Evolutionary conservation across 2,329 filamentous ascomycete species (phyloP).

Genomic region (Emergomyces pasteurianus): DNA sequence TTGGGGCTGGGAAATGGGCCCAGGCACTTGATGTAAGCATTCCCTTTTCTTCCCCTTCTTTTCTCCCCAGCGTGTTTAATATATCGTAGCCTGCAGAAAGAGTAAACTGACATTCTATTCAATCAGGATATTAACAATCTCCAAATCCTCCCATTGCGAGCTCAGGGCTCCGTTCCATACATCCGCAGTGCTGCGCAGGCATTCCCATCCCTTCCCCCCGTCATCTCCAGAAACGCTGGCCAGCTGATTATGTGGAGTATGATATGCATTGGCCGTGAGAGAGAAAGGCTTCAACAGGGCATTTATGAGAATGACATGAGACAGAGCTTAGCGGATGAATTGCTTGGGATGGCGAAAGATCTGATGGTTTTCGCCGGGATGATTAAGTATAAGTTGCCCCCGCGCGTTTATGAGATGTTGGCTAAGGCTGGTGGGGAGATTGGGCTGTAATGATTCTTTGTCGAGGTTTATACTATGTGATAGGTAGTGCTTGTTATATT

Average conservation of each 20-base stretch:
- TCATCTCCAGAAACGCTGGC: conserved; percentile 79
- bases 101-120: conserved; percentile 14
- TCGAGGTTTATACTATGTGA: not conserved
- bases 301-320: conserved; percentile 51
- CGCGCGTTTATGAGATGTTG: conserved; percentile 75
- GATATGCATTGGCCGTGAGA: conserved; percentile 67
- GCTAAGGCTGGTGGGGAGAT: conserved; percentile 65
- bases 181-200: conserved; percentile 72
- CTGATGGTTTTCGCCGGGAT: conserved; percentile 88
- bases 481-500: not conserved
- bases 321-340: conserved; percentile 48
- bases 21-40: conserved; percentile 52
- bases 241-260: conserved; percentile 92
- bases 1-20: conserved; percentile 48
- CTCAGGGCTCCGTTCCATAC: conserved; percentile 59
- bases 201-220: conserved; percentile 65
- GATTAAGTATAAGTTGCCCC: conserved; percentile 80
- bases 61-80: not conserved
- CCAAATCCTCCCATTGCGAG: conserved; percentile 67
- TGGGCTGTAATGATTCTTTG: conserved; percentile 25
- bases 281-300: conserved; percentile 55
- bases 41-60: conserved; percentile 7
- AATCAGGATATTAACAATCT: conserved; percentile 59
- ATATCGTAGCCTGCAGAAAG: conserved; percentile 1
- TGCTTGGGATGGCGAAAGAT: conserved; percentile 74